Base-by-base conservation (phyloP, 2,329 filamentous ascomycete species). In the Hymenoscyphus fraxineus region DNA sequence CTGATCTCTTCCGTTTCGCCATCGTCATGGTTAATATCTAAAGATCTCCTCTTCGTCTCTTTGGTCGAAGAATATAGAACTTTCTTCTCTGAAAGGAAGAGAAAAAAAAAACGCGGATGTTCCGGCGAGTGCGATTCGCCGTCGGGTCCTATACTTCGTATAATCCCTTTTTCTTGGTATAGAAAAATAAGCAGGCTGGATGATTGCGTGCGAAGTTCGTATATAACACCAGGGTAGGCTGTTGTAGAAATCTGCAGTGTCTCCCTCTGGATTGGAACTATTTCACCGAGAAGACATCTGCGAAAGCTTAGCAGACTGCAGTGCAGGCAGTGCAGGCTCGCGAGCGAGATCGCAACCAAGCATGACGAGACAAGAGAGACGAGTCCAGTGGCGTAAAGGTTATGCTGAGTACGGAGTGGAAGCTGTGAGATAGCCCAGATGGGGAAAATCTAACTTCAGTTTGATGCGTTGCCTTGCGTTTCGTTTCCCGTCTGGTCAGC, bases 1-100 rank as follows among this genome's bases (percentile, higher is more conserved):
- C 64, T 55, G 35, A 66, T n/a, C 15, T n/a, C 22, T 19, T 22
- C 16, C 47, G 54, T 51, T 56, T 57, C 19, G 38, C 44, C 69
- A 71, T 72, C 9, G 35, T 27, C 27, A 27, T 27, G 27, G 27
- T 27, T 3, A 27, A 27, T 27, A 27, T 27, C 1, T 3, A 27
- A 3, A 27, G 27, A 27, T 27, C 27, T 27, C 27, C 27, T 27
- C 27, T 27, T 27, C 27, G 27, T 27, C 27, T 27, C 27, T 27
- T 27, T 27, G 1, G 27, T 27, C 27, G 9, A 10, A 35, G 35
- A 35, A 35, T 35, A 9, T 6, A 35, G 9, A 6, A 35, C 35
- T 35, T 35, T 6, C 35, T 35, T 6, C 9, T 35, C 35, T 35
- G 35, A 35, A 35, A 35, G 35, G 35, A 35, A 35, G 35, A 9